phyloP scores from a whole-genome alignment of 2,329 filamentous ascomycete species.

The Chaetomiaceae sp. region DNA sequence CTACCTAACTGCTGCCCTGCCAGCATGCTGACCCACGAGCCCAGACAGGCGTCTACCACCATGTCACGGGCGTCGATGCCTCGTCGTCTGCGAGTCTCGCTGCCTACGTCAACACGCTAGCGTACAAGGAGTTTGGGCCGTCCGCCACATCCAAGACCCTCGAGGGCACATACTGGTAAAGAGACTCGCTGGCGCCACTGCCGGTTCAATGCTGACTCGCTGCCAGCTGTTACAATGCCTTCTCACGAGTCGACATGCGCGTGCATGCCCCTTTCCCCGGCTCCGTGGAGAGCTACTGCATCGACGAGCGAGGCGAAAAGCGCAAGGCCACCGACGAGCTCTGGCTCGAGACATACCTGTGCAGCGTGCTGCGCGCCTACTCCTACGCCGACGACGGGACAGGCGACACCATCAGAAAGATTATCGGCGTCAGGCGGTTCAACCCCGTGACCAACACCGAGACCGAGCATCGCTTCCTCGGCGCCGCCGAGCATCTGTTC shows the following conservation, averaged over 20 bases:
- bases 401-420: constrained; percentile 91
- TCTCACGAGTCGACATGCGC: constrained; percentile 96
- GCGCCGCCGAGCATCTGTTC: constrained; percentile 90
- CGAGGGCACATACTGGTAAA: constrained; percentile 87
- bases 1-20: background rate
- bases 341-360: constrained; percentile 97
- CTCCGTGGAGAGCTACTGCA: constrained; percentile 93
- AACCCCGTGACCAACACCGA: constrained; percentile 99
- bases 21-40: background rate
- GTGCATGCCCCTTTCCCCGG: constrained; percentile 97
- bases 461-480: constrained; percentile 91
- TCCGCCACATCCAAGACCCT: constrained; percentile 76
- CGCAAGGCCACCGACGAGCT: constrained; percentile 87
- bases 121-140: constrained; percentile 80
- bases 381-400: constrained; percentile 95
- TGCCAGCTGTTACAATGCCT: constrained; percentile 89
- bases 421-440: constrained; percentile 93
- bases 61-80: constrained; percentile 94
- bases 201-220: constrained; percentile 8
- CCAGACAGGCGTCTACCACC: constrained; percentile 90
- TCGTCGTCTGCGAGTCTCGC: constrained; percentile 95
- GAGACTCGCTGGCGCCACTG: no score
- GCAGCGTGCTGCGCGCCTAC: constrained; percentile 89
- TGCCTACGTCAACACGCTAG: constrained; percentile 97
- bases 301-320: constrained; percentile 95